Conservation (phyloP, 2,329 filamentous ascomycete species). For the Colletotrichum godetiae region DNA sequence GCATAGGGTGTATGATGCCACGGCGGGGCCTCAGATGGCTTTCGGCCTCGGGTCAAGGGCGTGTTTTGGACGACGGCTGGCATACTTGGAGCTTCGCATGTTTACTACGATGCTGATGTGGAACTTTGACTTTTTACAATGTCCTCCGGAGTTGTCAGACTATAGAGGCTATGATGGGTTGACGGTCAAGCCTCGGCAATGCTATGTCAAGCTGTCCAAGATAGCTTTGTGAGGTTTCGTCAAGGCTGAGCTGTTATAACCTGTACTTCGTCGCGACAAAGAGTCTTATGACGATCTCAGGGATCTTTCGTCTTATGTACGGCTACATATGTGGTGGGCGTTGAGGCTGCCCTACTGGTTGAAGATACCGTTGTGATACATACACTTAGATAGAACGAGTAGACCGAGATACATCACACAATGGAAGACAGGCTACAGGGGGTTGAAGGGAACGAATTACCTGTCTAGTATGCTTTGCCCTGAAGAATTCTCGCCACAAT, state of each 20-base stretch:
- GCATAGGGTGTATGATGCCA: not conserved
- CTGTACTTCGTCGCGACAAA: not conserved
- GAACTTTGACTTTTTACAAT: not conserved
- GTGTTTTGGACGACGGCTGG: not conserved
- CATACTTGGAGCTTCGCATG: not conserved
- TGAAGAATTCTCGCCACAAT: not conserved
- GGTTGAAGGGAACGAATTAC: not conserved
- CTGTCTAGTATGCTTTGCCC: not conserved
- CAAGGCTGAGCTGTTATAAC: not conserved
- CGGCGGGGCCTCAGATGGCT: not conserved
- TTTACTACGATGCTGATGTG: not conserved
- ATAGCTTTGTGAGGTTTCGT: not conserved
- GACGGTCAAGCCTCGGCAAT: not conserved
- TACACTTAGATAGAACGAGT: not conserved
- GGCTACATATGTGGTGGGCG: no score
- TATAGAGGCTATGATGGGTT: not conserved
- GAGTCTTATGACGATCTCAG: not conserved
- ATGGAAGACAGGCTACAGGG: not conserved
- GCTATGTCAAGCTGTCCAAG: not conserved
- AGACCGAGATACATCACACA: not conserved
- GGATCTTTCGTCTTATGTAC: no score
- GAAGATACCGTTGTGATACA: not conserved
- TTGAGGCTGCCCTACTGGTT: not conserved
- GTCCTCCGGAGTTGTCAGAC: not conserved
- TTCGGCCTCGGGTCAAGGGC: not conserved